Percentiles rank a stretch among this genome's conserved stretches.
Conservation (phyloP, 495 filamentous ascomycete species). For the Lasiosphaeria hispida region DNA sequence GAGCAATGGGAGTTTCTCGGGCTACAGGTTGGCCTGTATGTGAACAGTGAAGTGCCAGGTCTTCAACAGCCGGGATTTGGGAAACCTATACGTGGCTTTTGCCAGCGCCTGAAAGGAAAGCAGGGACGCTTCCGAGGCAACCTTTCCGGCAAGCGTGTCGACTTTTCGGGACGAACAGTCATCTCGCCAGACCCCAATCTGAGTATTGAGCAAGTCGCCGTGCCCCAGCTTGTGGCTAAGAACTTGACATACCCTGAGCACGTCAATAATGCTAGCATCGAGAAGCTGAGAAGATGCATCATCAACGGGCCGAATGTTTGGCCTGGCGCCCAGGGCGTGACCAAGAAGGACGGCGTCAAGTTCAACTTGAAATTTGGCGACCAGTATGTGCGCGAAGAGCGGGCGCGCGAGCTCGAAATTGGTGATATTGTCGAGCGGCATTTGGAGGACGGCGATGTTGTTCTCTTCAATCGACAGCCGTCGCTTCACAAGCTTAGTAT, state of each 20-base stretch:
- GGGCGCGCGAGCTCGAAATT: slow-evolving; percentile 68
- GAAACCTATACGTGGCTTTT: slow-evolving; percentile 86
- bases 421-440: slow-evolving; percentile 94
- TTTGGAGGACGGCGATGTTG: slow-evolving; percentile 92
- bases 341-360: slow-evolving; percentile 66
- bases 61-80: slow-evolving; percentile 70
- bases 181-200: slow-evolving; percentile 97
- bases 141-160: slow-evolving; percentile 94
- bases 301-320: slow-evolving; percentile 69
- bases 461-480: slow-evolving; percentile 96
- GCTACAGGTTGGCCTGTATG: slow-evolving; percentile 91
- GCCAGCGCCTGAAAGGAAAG: slow-evolving; percentile 93
- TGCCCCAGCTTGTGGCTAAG: slow-evolving; percentile 84
- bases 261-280: slow-evolving; percentile 76
- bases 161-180: slow-evolving; percentile 95
- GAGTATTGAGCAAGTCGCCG: slow-evolving; percentile 88
- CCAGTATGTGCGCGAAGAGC: slow-evolving; percentile 43
- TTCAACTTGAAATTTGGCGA: slow-evolving; percentile 73
- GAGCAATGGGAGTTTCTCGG: slow-evolving; percentile 98
- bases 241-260: slow-evolving; percentile 93
- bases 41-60: slow-evolving; percentile 94
- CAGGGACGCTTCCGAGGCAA: slow-evolving; percentile 97
- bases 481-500: slow-evolving; percentile 98
- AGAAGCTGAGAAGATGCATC: slow-evolving; percentile 72
- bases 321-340: slow-evolving; percentile 82